Base-by-base conservation (phyloP, 192 early-diverging fungal genomes). In the Backusella westeae region DNA sequence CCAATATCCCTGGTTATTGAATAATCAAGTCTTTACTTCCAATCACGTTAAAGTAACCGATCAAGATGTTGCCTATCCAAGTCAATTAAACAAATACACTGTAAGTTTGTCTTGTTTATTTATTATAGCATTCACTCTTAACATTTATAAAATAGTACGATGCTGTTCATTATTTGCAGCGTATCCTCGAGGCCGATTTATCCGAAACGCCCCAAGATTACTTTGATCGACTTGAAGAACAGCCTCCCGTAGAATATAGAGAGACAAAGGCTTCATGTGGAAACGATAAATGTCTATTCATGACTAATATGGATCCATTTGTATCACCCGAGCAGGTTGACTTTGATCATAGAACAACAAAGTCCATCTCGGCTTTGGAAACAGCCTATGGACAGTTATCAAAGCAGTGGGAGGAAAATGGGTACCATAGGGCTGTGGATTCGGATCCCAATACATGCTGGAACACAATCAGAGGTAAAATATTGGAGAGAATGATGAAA, bases 1-100 rank as follows among this genome's bases (percentile, higher is more conserved):
- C 67, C 87, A 90, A 69, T 90, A 88, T 56, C 88, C 88, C 17
- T 90, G 84, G 73, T 78, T 88, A 42, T 63, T 90, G 7, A 83
- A 80, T 23, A 87, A 88, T 69, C 84, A 83, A 10, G 35, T 44
- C 4, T 14, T 12, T 75, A 84, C 19, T 85, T 72, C 21, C 79
- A 84, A 26, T 66, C 83, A 69, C 82, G 83, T 36, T 78, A 85
- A 68, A 82, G 78, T 56, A 75, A 79, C 34, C 78, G 81, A 9
- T 87, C 84, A 26, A 32, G 49, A 53, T 19, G 39, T 78, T 23
- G 49, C 38, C 12, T 68, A 44, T 73, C 53, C 41, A 7, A 23
- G 26, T 12, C 29, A 26, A 42, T 46, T 78, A n/a, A 39, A 75
- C 34, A 52, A 42, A 26, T 71, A 71, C 21, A 71, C 69, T 6